Evolutionary conservation across 2,329 filamentous ascomycete genomes (phyloP).

Genomic region (Sclerotinia borealis): DNA sequence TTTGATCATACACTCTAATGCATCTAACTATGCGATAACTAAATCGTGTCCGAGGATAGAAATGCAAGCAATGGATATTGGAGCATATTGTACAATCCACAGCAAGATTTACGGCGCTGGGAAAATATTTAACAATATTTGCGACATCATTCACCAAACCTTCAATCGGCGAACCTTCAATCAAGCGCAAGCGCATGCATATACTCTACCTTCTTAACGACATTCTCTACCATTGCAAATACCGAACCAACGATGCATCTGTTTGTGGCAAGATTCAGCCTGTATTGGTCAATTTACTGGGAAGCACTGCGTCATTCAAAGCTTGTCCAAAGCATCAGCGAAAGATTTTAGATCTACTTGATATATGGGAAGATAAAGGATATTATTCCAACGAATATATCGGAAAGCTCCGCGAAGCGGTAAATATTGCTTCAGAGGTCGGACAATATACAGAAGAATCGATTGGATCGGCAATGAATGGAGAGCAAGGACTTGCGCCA

Average conservation of each 20-base stretch:
- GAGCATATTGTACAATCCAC: conserved; percentile 63
- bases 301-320: conserved; percentile 49
- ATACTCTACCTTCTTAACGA: conserved; percentile 76
- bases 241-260: conserved; percentile 42
- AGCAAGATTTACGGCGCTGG: conserved; percentile 59
- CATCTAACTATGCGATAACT: conserved; percentile 32
- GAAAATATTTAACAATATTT: conserved; percentile 68
- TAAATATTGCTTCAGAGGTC: conserved; percentile 39
- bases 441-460: conserved; percentile 27
- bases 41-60: conserved; percentile 50
- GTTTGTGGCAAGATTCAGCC: conserved; percentile 53
- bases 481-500: conserved; percentile 35
- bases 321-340: conserved; percentile 58
- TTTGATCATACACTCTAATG: conserved; percentile 46
- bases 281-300: conserved; percentile 56
- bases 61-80: conserved; percentile 82
- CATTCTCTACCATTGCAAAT: conserved; percentile 62
- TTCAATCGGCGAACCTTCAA: conserved; percentile 42
- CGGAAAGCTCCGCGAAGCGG: conserved; percentile 52
- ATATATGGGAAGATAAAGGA: conserved; percentile 61
- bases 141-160: conserved; percentile 49
- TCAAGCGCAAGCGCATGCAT: conserved; percentile 65
- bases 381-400: conserved; percentile 54
- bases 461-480: conserved; percentile 9
- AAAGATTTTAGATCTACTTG: conserved; percentile 59